Evolutionary conservation across 2,329 filamentous ascomycete genomes (phyloP), one percentile per base, ranked within the genome.

Genomic region (Diaporthe citrichinensis): DNA sequence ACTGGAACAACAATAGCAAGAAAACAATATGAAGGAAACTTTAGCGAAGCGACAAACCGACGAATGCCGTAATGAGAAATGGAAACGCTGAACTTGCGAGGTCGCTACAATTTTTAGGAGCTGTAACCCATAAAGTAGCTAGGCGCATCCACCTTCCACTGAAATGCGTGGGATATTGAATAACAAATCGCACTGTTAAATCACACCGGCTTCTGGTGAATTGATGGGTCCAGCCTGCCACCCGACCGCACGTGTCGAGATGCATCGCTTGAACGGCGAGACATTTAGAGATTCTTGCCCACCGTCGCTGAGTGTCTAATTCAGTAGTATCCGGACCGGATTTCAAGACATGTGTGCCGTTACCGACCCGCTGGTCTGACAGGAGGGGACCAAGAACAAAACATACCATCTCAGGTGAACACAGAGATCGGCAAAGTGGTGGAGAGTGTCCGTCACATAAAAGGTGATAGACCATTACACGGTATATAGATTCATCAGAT

Each of bases 111-210:
- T 2, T 10, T 31, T 23, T 3, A 34, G 8, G 9, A 58, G 17
- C 17, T 44, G 0, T 10, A 10, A 0, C 41, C 5, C 4, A 44
- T 44, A 0, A 53, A 28, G 49, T 12, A 53, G n/a, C n/a, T 10
- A 53, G 49, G 1, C 25, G 12, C n/a, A 4, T 20, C 12, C 9
- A 2, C 2, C 53, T 57, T 31, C 36, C 1, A 14, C n/a, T 41
- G 3, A 6, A 0, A 17, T 6, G 14, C 8, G 25, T 23, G 1
- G 1, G 3, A 23, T 9, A 3, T 20, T 44, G 8, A 44, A 46
- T 10, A 9, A 44, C 5, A 10, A 46, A 12, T 12, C 28, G 1
- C 36, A 31, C 39, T 17, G 5, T 62, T 31, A 0, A 10, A 44
- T 46, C n/a, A 46, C 3, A 44, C 7, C 59, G 23, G n/a, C 2